Conservation (phyloP, 441 rosid species). For the Jatropha multifida region DNA sequence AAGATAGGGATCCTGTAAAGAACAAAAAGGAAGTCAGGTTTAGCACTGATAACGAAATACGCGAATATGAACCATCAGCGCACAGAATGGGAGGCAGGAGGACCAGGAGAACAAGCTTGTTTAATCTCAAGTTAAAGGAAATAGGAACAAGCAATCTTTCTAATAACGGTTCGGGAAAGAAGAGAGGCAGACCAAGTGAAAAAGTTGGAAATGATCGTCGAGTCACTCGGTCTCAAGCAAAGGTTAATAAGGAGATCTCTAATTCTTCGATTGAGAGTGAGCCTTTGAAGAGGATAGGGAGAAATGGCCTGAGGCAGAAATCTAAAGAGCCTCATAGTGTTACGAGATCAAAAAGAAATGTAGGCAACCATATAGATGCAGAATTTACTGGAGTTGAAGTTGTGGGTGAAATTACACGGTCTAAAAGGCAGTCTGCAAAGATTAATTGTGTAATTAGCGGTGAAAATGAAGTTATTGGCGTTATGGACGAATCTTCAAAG, state of each 20-base stretch:
- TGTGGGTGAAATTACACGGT: too few species aligned
- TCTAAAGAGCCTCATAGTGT: neutral
- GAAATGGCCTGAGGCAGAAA: constrained; percentile 6
- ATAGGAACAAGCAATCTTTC: neutral
- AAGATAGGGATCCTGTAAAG: constrained; percentile 9
- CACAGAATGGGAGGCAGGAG: constrained; percentile 11
- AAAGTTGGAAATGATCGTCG: constrained; percentile 9
- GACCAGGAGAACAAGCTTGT: constrained; percentile 3
- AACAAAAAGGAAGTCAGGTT: constrained; percentile 58
- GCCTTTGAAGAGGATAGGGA: neutral
- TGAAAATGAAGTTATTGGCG: too few species aligned
- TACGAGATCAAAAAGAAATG: too few species aligned
- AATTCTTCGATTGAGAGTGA: neutral
- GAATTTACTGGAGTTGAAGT: too few species aligned
- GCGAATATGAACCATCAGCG: constrained; percentile 34
- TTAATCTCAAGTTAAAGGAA: neutral
- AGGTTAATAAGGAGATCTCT: constrained; percentile 9
- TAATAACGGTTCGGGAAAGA: constrained; percentile 24
- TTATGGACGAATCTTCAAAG: neutral
- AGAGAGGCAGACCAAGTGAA: constrained; percentile 28
- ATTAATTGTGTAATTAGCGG: too few species aligned
- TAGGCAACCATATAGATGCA: too few species aligned
- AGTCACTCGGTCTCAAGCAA: constrained; percentile 27
- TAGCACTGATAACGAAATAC: constrained; percentile 49
- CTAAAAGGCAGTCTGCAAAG: too few species aligned